Evolutionary conservation across 2,329 filamentous ascomycete genomes (phyloP).

Genomic region (Tolypocladium ophioglossoides): DNA sequence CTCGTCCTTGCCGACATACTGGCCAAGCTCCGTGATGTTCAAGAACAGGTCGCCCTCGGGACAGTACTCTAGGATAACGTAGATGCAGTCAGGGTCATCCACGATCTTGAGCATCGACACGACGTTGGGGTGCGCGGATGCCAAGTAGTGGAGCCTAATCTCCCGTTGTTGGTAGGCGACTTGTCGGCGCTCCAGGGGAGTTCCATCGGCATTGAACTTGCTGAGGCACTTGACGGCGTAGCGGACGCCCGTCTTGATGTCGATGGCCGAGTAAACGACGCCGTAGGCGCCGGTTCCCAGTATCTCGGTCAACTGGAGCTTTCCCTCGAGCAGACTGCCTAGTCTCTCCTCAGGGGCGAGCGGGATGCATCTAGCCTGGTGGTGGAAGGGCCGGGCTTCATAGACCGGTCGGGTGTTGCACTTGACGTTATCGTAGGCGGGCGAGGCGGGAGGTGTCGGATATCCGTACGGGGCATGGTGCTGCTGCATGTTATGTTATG

Average conservation of each 20-base stretch:
- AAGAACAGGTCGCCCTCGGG: constrained; percentile 93
- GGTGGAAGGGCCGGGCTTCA: constrained; percentile 25
- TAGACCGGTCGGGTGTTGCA: constrained; percentile 27
- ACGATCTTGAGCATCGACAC: constrained; percentile 91
- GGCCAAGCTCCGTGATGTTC: constrained; percentile 91
- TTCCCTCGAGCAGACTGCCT: constrained; percentile 72
- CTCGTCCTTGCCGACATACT: constrained; percentile 86
- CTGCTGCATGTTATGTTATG: constrained; percentile 52
- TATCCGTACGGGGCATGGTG: constrained; percentile 46
- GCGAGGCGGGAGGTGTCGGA: constrained; percentile 47
- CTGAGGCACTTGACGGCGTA: constrained; percentile 97
- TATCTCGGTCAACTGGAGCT: constrained; percentile 73
- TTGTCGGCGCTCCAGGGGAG: constrained; percentile 71
- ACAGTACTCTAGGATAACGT: constrained; percentile 93
- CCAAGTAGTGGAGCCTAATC: constrained; percentile 82
- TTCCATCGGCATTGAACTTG: constrained; percentile 67
- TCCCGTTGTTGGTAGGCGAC: constrained; percentile 86
- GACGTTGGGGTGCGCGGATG: constrained; percentile 83
- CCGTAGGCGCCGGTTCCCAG: constrained; percentile 93
- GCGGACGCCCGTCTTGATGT: constrained; percentile 66
- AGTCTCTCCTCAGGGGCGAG: constrained; percentile 72
- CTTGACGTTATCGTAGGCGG: constrained; percentile 39
- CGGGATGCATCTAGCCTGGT: constrained; percentile 39
- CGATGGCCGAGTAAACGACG: constrained; percentile 84
- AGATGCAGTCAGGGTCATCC: constrained; percentile 85